Base-by-base conservation (phyloP, 257 asterid genomes). In the Primulina tabacum region DNA sequence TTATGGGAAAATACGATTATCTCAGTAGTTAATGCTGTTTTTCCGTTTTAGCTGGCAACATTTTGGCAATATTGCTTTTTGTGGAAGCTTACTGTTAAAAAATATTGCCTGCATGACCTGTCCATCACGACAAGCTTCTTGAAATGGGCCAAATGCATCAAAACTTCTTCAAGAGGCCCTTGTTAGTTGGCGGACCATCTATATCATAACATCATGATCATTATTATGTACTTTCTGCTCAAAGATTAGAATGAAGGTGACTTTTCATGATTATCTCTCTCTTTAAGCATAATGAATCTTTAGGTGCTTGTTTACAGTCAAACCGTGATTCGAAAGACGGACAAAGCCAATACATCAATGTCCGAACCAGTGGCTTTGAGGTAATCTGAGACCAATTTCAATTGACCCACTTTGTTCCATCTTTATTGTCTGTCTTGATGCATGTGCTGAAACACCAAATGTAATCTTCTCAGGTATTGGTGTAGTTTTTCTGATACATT, bases 251-350 rank as follows among this genome's bases (percentile, higher is more conserved):
- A 28, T 18, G 33, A 17, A 16, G 30, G 8, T 1, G 14, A 32
- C 47, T 53, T 58, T 20, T 26, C 20, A 37, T 16, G 37, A 60
- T 56, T 53, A 12, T 38, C 58, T 35, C 67, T 47, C 43, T 72
- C 38, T 18, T 63, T 24, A 37, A 73, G 68, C 62, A 57, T 53
- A 66, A 58, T 64, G 35, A 55, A 55, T 72, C 67, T 76, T 32
- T 28, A 47, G 60, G 30, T 9, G 32, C 72, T 65, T 65, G 40
- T 66, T 34, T 77, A n/a, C 90, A 92, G 98, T 78, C 77, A 80
- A 75, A 92, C 96, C 26, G 89, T 83, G 70, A 76, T 88, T 62
- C 88, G 95, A 34, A 92, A 83, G 81, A 78, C 81, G 60, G 87
- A 83, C 61, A 90, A 78, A 74, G 76, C 75, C 73, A 65, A 83